Evolutionary conservation across 2,329 filamentous ascomycete genomes (phyloP).

Genomic region (Tolypocladium paradoxum): DNA sequence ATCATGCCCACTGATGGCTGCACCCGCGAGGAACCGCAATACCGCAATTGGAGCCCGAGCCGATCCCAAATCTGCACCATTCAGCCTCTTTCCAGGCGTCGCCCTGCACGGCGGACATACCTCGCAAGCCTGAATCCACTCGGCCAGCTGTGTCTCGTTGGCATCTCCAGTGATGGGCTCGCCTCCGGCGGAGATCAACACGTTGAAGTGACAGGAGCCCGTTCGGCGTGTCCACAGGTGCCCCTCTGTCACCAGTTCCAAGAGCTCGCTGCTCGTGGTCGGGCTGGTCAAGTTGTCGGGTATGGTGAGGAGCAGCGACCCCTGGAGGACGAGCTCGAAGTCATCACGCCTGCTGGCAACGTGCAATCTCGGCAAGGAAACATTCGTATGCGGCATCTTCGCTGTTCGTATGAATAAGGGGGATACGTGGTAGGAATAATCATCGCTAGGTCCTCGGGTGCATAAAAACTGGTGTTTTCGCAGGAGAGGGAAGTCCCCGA

Average conservation of each 20-base stretch:
- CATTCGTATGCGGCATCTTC: slow-evolving; percentile 4
- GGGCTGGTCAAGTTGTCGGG: slow-evolving; percentile 6
- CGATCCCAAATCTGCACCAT: slow-evolving; percentile 18
- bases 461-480: neutral
- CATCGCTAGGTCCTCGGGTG: neutral
- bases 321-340: slow-evolving; percentile 13
- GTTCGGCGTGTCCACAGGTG: slow-evolving; percentile 23
- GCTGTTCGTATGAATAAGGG: neutral
- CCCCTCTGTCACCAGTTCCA: slow-evolving; percentile 7
- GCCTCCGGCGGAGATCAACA: slow-evolving; percentile 13
- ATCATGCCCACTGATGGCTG: slow-evolving; percentile 10
- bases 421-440: neutral
- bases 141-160: slow-evolving; percentile 5
- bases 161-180: slow-evolving; percentile 5
- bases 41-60: slow-evolving; percentile 16
- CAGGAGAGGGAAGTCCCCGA: neutral
- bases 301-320: slow-evolving; percentile 16
- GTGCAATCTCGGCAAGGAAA: slow-evolving; percentile 15
- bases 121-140: slow-evolving; percentile 13
- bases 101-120: slow-evolving; percentile 8
- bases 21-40: slow-evolving; percentile 1
- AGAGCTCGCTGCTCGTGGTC: slow-evolving; percentile 13
- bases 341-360: slow-evolving; percentile 10
- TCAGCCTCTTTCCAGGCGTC: neutral
- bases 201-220: slow-evolving; percentile 17